phyloP scores from a whole-genome alignment of 768 basidiomycete genomes.

The Suillus variegatus region DNA sequence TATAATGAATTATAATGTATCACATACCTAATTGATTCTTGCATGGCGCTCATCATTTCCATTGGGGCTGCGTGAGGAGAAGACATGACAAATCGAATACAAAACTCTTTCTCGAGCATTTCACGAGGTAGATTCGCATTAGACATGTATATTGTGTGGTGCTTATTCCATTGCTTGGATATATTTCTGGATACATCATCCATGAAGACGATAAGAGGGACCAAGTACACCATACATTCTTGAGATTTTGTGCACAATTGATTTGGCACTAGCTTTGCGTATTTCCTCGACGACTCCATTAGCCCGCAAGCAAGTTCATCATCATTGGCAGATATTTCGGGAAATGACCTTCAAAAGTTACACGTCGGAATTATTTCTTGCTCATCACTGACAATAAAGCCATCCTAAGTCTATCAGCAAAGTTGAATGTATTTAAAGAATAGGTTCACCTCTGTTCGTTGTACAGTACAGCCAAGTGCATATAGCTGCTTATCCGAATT shows the following conservation, averaged over 20 bases:
- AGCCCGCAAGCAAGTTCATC: constrained; percentile 9
- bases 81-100: constrained; percentile 27
- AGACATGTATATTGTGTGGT: constrained; percentile 34
- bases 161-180: constrained; percentile 41
- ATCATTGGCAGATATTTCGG: constrained; percentile 11
- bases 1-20: background rate
- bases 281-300: background rate
- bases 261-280: constrained; percentile 16
- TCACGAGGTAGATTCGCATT: constrained; percentile 31
- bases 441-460: constrained; percentile 9
- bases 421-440: background rate
- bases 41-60: constrained; percentile 35
- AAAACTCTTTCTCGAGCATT: constrained; percentile 34
- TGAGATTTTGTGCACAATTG: constrained; percentile 16
- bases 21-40: constrained; percentile 28
- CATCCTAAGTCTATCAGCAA: constrained; percentile 10
- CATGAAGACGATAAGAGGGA: constrained; percentile 33
- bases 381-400: constrained; percentile 14
- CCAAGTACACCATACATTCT: constrained; percentile 21
- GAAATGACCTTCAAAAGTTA: constrained; percentile 15
- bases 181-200: constrained; percentile 39
- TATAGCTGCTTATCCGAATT: background rate
- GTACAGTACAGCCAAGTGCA: constrained; percentile 11
- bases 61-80: constrained; percentile 37
- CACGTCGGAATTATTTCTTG: constrained; percentile 2